Base-by-base conservation (phyloP, 192 early-diverging fungal species). In the Chytriomyces confervae region DNA sequence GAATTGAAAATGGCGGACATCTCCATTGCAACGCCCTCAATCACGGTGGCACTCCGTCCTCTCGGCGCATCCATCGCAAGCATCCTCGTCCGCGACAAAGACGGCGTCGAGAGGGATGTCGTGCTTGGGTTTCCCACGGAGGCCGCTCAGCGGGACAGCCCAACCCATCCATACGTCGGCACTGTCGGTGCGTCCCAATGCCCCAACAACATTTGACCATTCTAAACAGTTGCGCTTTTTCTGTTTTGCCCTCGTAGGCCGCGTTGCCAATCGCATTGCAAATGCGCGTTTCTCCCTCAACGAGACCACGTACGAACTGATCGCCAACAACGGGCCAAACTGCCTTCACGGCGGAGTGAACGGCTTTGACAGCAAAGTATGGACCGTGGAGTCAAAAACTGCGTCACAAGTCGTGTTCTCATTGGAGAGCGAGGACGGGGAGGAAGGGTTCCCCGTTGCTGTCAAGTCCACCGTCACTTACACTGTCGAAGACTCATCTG, bases 391-490 rank as follows among this genome's bases (percentile, higher is more conserved):
- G 7, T 13, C 77, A 0, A 61, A 87, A 44, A 64, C 76, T 47
- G 84, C 89, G 5, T 79, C 91, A 8, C 81, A 79, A n/a, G 85
- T 94, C 66, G 80, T 66, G 20, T 83, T 96, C 65, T 80, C 77
- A 2, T 81, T 87, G 51, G 66, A 85, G n/a, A 93, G 92, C 5
- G 78, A 84, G 2, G 92, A 93, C 79, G 89, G 90, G 36, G 93
- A 95, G 16, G 89, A 95, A 80, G 92, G 93, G 3, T 95, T 93
- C 62, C 95, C 96, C 9, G 93, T 92, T 11, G 84, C 82, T 1
- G 71, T 96, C 3, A 82, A 82, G 18, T 84, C 90, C 2, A 24
- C 79, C 6, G 86, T 92, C 61, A 89, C 81, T 0, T 95, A 92
- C 73, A 87, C 89, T 2, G 16, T 87, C 7, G 24, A 36, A 7